phyloP scores from a whole-genome alignment of 805 yeast genomes.

The Lipomyces mesembrius region DNA sequence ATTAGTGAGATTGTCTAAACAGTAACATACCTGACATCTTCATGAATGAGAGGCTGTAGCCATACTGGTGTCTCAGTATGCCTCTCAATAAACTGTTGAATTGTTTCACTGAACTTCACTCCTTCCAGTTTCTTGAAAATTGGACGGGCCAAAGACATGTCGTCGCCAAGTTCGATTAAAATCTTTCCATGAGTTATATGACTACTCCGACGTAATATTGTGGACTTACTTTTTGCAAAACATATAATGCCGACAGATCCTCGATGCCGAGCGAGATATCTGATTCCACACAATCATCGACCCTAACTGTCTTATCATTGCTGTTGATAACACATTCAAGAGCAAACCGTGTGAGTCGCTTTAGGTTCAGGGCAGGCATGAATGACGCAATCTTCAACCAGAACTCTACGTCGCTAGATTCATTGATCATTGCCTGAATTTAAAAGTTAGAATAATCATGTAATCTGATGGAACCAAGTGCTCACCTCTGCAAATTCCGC shows the following conservation, averaged over 20 bases:
- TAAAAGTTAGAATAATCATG: conserved; percentile 43
- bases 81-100: conserved; percentile 15
- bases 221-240: conserved; percentile 14
- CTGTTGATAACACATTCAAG: conserved; percentile 29
- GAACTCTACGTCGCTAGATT: conserved; percentile 48
- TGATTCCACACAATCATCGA: conserved; percentile 12
- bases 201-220: background rate
- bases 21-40: background rate
- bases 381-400: conserved; percentile 35
- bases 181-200: background rate
- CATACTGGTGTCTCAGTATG: conserved; percentile 21
- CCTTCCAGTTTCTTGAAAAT: conserved; percentile 15
- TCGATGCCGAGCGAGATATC: conserved; percentile 26
- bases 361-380: conserved; percentile 28
- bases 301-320: background rate
- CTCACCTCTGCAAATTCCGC: conserved; percentile 71
- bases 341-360: conserved; percentile 28
- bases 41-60: conserved; percentile 18
- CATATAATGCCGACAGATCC: conserved; percentile 27
- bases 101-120: conserved; percentile 12
- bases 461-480: conserved; percentile 21
- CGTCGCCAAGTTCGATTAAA: conserved; percentile 22
- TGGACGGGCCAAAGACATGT: conserved; percentile 17
- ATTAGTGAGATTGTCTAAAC: background rate
- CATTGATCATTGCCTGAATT: conserved; percentile 61